These are phyloP conservation scores for Chaetomium tenue DNA, from an alignment of 495 filamentous ascomycete species.

Conservation along the genomic window DNA sequence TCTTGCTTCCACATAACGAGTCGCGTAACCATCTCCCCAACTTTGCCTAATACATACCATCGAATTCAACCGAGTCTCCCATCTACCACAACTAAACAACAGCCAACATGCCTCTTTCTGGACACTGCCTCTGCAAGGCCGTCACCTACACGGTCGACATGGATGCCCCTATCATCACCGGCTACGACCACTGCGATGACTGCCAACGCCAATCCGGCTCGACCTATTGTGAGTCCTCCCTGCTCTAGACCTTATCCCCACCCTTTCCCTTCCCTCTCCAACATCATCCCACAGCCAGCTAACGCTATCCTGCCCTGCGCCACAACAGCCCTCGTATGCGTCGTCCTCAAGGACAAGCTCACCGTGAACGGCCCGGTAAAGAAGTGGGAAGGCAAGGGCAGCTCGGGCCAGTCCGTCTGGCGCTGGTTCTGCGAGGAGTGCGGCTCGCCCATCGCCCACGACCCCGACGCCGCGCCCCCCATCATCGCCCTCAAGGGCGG, in stretches of 20 bases:
- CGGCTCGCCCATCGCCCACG: slow-evolving; percentile 67
- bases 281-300: slow-evolving; percentile 1
- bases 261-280: not conserved
- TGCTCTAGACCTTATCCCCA: not conserved
- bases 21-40: not conserved
- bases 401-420: slow-evolving; percentile 59
- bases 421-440: slow-evolving; percentile 68
- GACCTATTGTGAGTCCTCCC: slow-evolving; percentile 57
- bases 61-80: not conserved
- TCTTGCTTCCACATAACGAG: not conserved
- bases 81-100: not conserved
- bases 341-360: slow-evolving; percentile 62
- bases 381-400: slow-evolving; percentile 55
- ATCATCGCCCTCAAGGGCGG: slow-evolving; percentile 71
- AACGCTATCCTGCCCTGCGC: not conserved
- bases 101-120: slow-evolving; percentile 61
- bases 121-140: slow-evolving; percentile 69
- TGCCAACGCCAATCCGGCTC: slow-evolving; percentile 69
- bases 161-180: slow-evolving; percentile 54
- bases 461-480: slow-evolving; percentile 62
- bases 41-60: not conserved
- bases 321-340: slow-evolving; percentile 58
- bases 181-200: slow-evolving; percentile 71
- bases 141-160: slow-evolving; percentile 62
- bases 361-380: slow-evolving; percentile 62